Percentiles rank a stretch among this genome's conserved stretches.
phyloP scores from a whole-genome alignment of 108 stramenopile species.

The Skeletonema grethae region DNA sequence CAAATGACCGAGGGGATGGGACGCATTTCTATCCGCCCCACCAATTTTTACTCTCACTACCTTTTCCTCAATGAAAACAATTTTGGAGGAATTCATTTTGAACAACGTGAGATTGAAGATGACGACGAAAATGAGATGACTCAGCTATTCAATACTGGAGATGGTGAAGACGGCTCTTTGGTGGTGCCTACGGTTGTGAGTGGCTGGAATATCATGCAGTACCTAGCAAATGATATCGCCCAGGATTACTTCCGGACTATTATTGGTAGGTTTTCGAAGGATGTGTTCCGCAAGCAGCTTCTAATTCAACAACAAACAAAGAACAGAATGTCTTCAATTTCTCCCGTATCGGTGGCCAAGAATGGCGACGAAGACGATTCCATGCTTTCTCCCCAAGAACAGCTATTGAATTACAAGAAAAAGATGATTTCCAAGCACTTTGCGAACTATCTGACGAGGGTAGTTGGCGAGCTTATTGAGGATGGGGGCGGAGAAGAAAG shows the following conservation, averaged over 20 bases:
- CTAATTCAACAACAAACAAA: constrained; percentile 53
- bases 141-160: constrained; percentile 32
- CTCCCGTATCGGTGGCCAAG: constrained; percentile 40
- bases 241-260: constrained; percentile 86
- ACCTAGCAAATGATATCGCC: constrained; percentile 77
- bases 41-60: constrained; percentile 77
- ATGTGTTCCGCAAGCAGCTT: constrained; percentile 74
- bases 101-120: constrained; percentile 56
- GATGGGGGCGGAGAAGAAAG: constrained; percentile 56
- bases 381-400: constrained; percentile 49
- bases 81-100: constrained; percentile 89
- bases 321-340: constrained; percentile 25
- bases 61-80: constrained; percentile 95
- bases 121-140: constrained; percentile 55
- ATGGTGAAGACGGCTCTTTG: constrained; percentile 12
- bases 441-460: constrained; percentile 70
- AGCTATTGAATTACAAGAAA: constrained; percentile 72
- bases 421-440: constrained; percentile 84
- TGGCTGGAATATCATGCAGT: constrained; percentile 87
- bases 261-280: constrained; percentile 81
- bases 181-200: constrained; percentile 83
- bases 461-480: constrained; percentile 81
- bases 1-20: constrained; percentile 53
- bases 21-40: constrained; percentile 71
- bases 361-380: constrained; percentile 32